A percentile compares a stretch with the other conserved stretches of the same genome.
Conservation (phyloP, 2,329 filamentous ascomycete species). For the Pseudogymnoascus sp. region DNA sequence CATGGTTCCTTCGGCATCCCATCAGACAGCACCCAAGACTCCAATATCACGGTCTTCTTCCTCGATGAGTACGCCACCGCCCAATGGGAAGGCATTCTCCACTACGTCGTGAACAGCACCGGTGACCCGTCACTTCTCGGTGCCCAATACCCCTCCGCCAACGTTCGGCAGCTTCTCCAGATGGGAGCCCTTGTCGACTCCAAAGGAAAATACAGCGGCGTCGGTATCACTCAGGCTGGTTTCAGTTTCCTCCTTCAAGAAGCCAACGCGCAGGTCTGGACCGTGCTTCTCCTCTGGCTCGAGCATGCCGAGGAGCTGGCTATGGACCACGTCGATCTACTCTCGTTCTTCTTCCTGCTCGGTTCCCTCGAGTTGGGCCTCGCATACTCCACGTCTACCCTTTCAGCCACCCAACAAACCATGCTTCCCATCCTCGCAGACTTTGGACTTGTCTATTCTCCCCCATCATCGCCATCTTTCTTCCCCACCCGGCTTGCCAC, state of each 20-base stretch:
- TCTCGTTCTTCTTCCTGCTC: constrained; percentile 92
- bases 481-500: constrained; percentile 93
- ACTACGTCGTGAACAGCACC: constrained; percentile 83
- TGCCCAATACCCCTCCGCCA: constrained; percentile 54
- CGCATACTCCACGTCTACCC: constrained; percentile 77
- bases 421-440: constrained; percentile 89
- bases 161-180: constrained; percentile 77
- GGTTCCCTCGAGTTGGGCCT: constrained; percentile 87
- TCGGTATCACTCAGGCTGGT: constrained; percentile 82
- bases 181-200: constrained; percentile 71
- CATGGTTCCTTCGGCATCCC: constrained; percentile 89
- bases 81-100: constrained; percentile 93
- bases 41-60: constrained; percentile 59
- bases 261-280: constrained; percentile 96
- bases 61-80: constrained; percentile 78
- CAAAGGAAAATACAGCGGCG: constrained; percentile 33
- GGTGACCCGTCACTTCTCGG: constrained; percentile 42
- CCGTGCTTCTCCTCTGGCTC: constrained; percentile 84
- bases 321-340: constrained; percentile 85
- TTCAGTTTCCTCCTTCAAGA: constrained; percentile 95
- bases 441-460: constrained; percentile 83
- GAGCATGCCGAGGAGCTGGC: constrained; percentile 64
- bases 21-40: constrained; percentile 54
- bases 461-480: constrained; percentile 53
- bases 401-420: constrained; percentile 72